Conservation (phyloP, 1,284 basidiomycete genomes). For the Mycosarcoma mackinlayi region DNA sequence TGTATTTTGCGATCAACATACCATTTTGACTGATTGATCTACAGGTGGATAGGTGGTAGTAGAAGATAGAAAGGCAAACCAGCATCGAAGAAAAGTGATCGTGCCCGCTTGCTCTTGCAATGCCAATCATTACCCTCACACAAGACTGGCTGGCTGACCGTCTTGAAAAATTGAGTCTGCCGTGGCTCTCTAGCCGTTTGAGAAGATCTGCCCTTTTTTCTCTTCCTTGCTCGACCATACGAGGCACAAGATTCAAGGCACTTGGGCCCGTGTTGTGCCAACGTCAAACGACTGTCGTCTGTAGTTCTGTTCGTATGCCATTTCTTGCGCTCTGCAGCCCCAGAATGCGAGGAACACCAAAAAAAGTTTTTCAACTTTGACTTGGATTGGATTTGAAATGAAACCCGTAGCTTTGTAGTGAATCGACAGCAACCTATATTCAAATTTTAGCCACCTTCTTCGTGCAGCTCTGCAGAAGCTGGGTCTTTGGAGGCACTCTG, state of each 20-base stretch:
- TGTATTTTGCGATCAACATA: constrained; percentile 13
- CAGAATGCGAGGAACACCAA: neutral
- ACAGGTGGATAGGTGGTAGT: constrained; percentile 43
- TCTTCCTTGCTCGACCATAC: constrained; percentile 2
- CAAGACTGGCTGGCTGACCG: neutral
- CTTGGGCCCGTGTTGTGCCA: constrained; percentile 4
- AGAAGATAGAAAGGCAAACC: constrained; percentile 6
- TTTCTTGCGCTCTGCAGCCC: constrained; percentile 8
- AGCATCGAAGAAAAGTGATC: constrained; percentile 2
- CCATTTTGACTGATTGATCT: constrained; percentile 48
- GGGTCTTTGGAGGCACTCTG: too few species aligned
- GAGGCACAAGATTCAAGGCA: too few species aligned
- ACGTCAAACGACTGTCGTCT: constrained; percentile 4
- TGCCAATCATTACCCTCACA: constrained; percentile 1
- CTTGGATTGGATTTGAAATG: neutral
- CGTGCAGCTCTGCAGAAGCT: too few species aligned
- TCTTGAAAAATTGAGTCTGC: constrained; percentile 12
- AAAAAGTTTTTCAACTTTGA: constrained; percentile 18
- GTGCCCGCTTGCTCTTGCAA: constrained; percentile 3
- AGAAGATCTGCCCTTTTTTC: constrained; percentile 33
- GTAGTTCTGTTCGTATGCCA: constrained; percentile 1
- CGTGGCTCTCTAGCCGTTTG: constrained; percentile 12
- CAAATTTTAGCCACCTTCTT: neutral
- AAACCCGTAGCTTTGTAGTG: neutral
- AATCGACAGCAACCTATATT: too few species aligned